Evolutionary conservation across 495 filamentous ascomycete genomes (phyloP).

Genomic region (Penicillium odoratum): DNA sequence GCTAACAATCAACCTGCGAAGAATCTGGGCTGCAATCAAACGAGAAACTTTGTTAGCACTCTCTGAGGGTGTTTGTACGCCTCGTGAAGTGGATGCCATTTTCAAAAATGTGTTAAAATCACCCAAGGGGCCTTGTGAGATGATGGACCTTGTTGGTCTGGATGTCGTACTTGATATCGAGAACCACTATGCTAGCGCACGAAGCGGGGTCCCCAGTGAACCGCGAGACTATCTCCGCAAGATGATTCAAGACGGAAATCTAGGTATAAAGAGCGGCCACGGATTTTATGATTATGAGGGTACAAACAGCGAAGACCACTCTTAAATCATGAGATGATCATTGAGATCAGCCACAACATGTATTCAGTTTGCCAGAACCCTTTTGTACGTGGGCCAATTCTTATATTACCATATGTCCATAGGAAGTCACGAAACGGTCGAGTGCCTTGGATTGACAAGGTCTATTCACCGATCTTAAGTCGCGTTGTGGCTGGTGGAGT

Average conservation of each 20-base stretch:
- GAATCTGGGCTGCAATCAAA: slow-evolving; percentile 46
- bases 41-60: slow-evolving; percentile 35
- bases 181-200: slow-evolving; percentile 35
- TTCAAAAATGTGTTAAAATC: slow-evolving; percentile 40
- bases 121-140: slow-evolving; percentile 38
- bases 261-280: slow-evolving; percentile 32
- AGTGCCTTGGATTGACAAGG: too few relatives aligned
- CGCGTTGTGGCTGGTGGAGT: too few relatives aligned
- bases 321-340: too few relatives aligned
- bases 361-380: too few relatives aligned
- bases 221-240: slow-evolving; percentile 22
- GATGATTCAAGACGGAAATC: slow-evolving; percentile 27
- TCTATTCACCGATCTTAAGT: too few relatives aligned
- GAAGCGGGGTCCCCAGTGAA: slow-evolving; percentile 22
- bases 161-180: slow-evolving; percentile 43
- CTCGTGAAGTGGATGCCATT: slow-evolving; percentile 39
- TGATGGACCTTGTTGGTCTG: slow-evolving; percentile 43
- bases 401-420: too few relatives aligned
- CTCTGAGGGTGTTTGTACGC: slow-evolving; percentile 33
- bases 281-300: slow-evolving; percentile 36
- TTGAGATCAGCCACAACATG: too few relatives aligned
- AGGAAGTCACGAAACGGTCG: too few relatives aligned
- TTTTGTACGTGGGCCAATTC: too few relatives aligned
- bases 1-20: slow-evolving; percentile 3
- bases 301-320: too few relatives aligned